Evolutionary conservation across 306 rosid species (phyloP).

Genomic region (Begonia loranthoides): DNA sequence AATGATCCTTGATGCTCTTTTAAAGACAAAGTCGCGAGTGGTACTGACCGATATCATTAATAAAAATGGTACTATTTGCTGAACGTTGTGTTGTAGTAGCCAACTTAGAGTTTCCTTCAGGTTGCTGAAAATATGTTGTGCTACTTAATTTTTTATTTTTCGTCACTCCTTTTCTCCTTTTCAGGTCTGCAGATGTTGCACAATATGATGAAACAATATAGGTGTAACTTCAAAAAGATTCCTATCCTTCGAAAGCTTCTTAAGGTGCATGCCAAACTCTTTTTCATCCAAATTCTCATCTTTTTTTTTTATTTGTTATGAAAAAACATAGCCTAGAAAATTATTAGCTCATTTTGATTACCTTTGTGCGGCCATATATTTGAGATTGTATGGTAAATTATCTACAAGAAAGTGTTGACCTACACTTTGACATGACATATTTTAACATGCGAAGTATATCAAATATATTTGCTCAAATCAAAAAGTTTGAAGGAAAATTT

Average conservation of each 20-base stretch:
- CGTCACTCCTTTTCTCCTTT: conserved; percentile 10
- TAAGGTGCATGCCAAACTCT: conserved; percentile 37
- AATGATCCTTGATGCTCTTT: conserved; percentile 92
- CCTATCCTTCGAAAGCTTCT: conserved; percentile 97
- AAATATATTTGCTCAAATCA: no score
- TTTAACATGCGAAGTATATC: no score
- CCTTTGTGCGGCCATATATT: no score
- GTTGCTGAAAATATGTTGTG: background rate
- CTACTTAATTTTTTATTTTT: background rate
- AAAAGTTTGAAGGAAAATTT: no score
- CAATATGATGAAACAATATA: conserved; percentile 78
- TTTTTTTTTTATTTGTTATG: conserved; percentile 10
- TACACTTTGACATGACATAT: no score
- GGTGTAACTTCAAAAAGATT: conserved; percentile 86
- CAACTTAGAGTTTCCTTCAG: background rate
- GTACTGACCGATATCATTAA: conserved; percentile 78
- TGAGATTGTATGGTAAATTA: no score
- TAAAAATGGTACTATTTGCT: conserved; percentile 62
- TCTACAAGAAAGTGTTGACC: no score
- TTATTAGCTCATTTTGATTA: no score
- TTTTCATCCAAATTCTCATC: background rate
- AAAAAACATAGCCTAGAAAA: background rate
- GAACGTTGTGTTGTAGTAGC: background rate
- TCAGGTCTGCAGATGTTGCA: conserved; percentile 97
- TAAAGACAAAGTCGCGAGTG: conserved; percentile 83